Percentiles rank a stretch among this genome's conserved stretches.
Evolutionary conservation across 1,284 basidiomycete genomes (phyloP).

Genomic region (Phylloboletellus chloephorus): DNA sequence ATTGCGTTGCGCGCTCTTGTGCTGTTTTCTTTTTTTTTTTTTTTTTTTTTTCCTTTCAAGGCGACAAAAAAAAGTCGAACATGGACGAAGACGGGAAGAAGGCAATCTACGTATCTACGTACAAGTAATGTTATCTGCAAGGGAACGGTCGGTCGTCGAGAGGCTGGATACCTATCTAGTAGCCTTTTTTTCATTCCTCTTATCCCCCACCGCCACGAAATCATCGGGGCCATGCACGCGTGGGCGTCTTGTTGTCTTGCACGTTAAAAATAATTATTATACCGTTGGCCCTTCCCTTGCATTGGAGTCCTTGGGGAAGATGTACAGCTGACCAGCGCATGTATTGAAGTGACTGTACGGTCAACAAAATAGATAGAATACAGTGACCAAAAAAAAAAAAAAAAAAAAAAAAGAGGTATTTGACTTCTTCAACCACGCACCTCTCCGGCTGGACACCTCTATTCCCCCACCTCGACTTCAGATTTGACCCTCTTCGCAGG

Average conservation of each 20-base stretch:
- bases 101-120: constrained; percentile 23
- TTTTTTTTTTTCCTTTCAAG: no score
- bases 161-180: constrained; percentile 31
- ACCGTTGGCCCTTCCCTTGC: constrained; percentile 17
- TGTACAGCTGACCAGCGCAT: constrained; percentile 21
- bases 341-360: constrained; percentile 21
- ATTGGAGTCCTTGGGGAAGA: constrained; percentile 13
- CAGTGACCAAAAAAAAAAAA: background rate
- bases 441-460: background rate
- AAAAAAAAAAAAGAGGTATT: background rate
- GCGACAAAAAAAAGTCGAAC: constrained; percentile 9
- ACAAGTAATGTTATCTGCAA: constrained; percentile 25
- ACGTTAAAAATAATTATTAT: constrained; percentile 26
- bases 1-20: no score
- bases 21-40: no score
- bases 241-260: constrained; percentile 7
- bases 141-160: constrained; percentile 23
- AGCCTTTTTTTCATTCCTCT: constrained; percentile 10
- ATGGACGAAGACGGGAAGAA: constrained; percentile 11
- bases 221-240: background rate
- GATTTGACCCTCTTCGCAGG: constrained; percentile 27
- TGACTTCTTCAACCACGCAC: background rate
- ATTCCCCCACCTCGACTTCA: constrained; percentile 14
- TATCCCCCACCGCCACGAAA: no score
- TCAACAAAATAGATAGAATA: constrained; percentile 11